Percentiles rank a stretch among this genome's conserved stretches.
Conservation (phyloP, 139 green algal species). For the Chlamydomonas sphaeroides region DNA sequence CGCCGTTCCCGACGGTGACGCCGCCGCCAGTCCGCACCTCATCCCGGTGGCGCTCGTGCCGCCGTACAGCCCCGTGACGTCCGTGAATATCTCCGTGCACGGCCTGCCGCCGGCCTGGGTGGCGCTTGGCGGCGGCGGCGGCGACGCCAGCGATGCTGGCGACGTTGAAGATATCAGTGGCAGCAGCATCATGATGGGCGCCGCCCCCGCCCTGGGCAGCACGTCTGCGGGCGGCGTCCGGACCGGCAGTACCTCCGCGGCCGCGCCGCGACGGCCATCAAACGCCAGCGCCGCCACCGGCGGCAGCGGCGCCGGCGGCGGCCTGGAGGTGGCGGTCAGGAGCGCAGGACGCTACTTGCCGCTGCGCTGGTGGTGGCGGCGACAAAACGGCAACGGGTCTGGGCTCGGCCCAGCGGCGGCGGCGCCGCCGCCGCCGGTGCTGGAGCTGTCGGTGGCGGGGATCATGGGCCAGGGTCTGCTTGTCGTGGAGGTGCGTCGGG, state of each 20-base stretch:
- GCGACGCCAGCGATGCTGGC: too few species aligned
- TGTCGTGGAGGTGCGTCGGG: conserved; percentile 6
- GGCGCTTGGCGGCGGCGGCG: background rate
- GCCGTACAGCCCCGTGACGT: background rate
- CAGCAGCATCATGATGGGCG: too few species aligned
- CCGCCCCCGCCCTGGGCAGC: too few species aligned
- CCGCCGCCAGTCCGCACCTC: background rate
- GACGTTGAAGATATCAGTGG: too few species aligned
- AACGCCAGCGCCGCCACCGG: background rate
- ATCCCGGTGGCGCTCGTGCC: background rate
- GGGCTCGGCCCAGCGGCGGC: too few species aligned
- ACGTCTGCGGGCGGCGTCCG: too few species aligned
- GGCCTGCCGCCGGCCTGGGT: conserved; percentile 15
- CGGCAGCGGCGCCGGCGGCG: background rate
- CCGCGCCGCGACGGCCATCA: too few species aligned
- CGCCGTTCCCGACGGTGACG: background rate
- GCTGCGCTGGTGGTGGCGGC: background rate
- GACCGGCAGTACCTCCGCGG: too few species aligned
- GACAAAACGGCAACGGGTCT: background rate
- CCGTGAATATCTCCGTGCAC: background rate
- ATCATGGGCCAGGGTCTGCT: background rate
- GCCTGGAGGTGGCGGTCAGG: conserved; percentile 9
- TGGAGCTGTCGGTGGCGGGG: background rate
- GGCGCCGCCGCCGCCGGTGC: background rate
- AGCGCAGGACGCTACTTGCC: conserved; percentile 2